A percentile compares a stretch with the other conserved stretches of the same genome.
phyloP scores from a whole-genome alignment of 768 basidiomycete species.

The Amanita rubescens region DNA sequence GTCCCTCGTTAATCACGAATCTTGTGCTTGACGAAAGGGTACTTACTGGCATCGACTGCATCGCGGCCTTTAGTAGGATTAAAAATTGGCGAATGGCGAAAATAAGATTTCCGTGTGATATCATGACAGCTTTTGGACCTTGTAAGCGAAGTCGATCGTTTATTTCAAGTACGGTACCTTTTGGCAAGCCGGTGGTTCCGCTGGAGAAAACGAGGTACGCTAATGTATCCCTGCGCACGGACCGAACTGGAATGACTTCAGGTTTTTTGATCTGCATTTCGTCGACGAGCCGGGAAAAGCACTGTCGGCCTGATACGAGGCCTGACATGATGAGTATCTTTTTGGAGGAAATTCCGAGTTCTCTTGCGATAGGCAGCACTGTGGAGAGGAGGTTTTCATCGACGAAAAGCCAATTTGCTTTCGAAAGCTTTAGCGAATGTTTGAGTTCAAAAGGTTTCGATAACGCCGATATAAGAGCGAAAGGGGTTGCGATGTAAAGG shows the following conservation, averaged over 20 bases:
- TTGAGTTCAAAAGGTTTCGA: conserved; percentile 31
- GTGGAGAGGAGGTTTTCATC: conserved; percentile 23
- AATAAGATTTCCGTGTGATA: conserved; percentile 59
- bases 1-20: background rate
- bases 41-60: conserved; percentile 33
- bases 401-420: conserved; percentile 28
- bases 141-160: background rate
- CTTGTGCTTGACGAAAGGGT: background rate
- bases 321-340: conserved; percentile 48
- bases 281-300: conserved; percentile 38
- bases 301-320: conserved; percentile 2
- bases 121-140: conserved; percentile 50
- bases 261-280: conserved; percentile 28
- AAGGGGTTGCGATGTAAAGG: conserved; percentile 23
- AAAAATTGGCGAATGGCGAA: conserved; percentile 33
- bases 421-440: conserved; percentile 25
- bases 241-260: conserved; percentile 33
- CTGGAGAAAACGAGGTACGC: conserved; percentile 74
- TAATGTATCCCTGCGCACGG: conserved; percentile 44
- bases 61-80: conserved; percentile 20
- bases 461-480: conserved; percentile 29
- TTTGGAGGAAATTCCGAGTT: conserved; percentile 27
- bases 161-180: conserved; percentile 39
- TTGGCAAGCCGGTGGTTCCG: conserved; percentile 70
- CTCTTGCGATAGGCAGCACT: conserved; percentile 25